Evolutionary conservation across 2,329 filamentous ascomycete genomes (phyloP).

Genomic region (Aspergillus luchuensis): DNA sequence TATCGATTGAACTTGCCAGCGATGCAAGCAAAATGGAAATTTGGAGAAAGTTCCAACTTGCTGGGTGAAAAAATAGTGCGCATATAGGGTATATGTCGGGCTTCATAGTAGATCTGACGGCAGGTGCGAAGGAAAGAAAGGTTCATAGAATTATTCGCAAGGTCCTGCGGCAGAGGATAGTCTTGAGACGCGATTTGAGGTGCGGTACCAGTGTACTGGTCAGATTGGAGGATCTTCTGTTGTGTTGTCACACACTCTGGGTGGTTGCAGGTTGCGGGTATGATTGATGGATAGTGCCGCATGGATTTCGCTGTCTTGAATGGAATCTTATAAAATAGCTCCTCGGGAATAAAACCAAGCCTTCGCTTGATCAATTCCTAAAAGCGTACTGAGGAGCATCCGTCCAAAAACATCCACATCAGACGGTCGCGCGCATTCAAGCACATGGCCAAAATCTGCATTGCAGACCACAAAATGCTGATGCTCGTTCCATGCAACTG

Average conservation of each 20-base stretch:
- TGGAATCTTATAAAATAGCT: not conserved
- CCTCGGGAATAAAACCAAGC: slow-evolving; percentile 30
- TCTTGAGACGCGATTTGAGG: not conserved
- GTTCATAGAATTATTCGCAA: not conserved
- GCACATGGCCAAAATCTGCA: slow-evolving; percentile 24
- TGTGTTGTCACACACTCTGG: not conserved
- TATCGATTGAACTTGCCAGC: not conserved
- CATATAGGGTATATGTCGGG: not conserved
- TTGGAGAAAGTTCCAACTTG: not conserved
- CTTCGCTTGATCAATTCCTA: slow-evolving; percentile 29
- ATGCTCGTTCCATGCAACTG: slow-evolving; percentile 29
- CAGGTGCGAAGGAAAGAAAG: not conserved
- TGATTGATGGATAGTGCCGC: not conserved
- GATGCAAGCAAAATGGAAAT: not conserved
- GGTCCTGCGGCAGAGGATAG: not conserved
- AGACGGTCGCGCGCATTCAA: slow-evolving; percentile 24
- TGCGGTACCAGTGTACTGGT: not conserved
- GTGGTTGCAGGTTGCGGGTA: not conserved
- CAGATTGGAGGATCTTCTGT: not conserved
- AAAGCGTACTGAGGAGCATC: slow-evolving; percentile 30
- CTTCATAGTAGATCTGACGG: not conserved
- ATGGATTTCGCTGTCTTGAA: not conserved
- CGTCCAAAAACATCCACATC: slow-evolving; percentile 34
- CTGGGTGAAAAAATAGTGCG: not conserved
- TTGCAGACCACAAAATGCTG: slow-evolving; percentile 31